phyloP scores from a whole-genome alignment of 192 early-diverging fungal species.

The Backusella morwellensis region DNA sequence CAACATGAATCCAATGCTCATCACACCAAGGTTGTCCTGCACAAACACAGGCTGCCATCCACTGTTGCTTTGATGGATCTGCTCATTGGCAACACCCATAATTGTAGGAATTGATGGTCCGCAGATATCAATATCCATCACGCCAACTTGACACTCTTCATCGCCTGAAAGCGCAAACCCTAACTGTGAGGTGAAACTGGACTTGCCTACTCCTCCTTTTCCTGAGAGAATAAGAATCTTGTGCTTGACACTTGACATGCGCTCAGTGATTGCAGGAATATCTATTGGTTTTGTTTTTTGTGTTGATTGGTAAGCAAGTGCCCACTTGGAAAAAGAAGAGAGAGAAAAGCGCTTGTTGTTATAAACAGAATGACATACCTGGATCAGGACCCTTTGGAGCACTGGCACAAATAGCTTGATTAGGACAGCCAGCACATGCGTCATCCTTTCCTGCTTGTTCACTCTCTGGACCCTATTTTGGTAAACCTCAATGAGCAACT shows the following conservation, averaged over 20 bases:
- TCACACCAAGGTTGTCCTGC: conserved; percentile 76
- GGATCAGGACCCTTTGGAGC: conserved; percentile 82
- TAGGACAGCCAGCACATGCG: conserved; percentile 82
- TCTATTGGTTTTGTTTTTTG: conserved; percentile 34
- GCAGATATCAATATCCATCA: conserved; percentile 96
- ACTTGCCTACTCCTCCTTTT: conserved; percentile 98
- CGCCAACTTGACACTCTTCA: conserved; percentile 64
- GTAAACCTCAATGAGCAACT: not conserved
- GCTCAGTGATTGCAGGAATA: conserved; percentile 61
- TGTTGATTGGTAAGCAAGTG: not conserved
- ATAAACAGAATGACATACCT: conserved; percentile 27
- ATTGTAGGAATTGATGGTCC: conserved; percentile 94
- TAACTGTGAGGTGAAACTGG: conserved; percentile 88
- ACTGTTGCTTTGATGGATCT: conserved; percentile 76
- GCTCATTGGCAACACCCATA: conserved; percentile 80
- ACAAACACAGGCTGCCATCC: conserved; percentile 85
- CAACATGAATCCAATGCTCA: conserved; percentile 95
- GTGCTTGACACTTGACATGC: conserved; percentile 67
- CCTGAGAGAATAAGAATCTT: conserved; percentile 95
- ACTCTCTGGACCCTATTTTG: conserved; percentile 62
- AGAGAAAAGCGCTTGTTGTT: too few relatives aligned
- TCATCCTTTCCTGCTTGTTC: conserved; percentile 67
- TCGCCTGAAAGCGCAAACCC: conserved; percentile 75
- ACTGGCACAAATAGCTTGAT: conserved; percentile 73
- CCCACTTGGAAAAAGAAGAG: too few relatives aligned